phyloP scores from a whole-genome alignment of 106 monocot genomes.

The Alisma plantagoaquatica region DNA sequence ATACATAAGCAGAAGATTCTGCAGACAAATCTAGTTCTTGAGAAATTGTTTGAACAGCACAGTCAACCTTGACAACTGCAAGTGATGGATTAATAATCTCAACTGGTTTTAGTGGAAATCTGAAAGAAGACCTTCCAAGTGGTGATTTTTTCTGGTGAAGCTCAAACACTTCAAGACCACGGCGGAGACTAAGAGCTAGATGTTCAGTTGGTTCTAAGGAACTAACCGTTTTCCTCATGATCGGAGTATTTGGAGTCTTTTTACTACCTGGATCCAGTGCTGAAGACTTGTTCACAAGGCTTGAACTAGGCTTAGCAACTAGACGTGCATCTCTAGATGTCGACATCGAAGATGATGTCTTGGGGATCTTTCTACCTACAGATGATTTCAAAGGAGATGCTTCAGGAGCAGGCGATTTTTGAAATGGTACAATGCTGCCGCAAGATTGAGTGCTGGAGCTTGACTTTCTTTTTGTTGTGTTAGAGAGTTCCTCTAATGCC shows the following conservation, averaged over 20 bases:
- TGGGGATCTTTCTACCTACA: slow-evolving; percentile 45
- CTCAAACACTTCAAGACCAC: slow-evolving; percentile 70
- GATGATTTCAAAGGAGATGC: slow-evolving; percentile 24
- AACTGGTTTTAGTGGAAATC: slow-evolving; percentile 38
- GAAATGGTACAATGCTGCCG: slow-evolving; percentile 41
- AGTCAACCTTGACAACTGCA: slow-evolving; percentile 40
- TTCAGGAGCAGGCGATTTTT: too few species aligned
- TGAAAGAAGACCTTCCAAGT: slow-evolving; percentile 48
- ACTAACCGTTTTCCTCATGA: slow-evolving; percentile 11
- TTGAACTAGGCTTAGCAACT: slow-evolving; percentile 13
- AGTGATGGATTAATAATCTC: slow-evolving; percentile 24
- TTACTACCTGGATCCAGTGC: slow-evolving; percentile 13
- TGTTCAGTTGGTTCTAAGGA: slow-evolving; percentile 34
- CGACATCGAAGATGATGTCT: slow-evolving; percentile 36
- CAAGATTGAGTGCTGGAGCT: background rate
- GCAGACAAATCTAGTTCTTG: slow-evolving; percentile 29
- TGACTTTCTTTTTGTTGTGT: slow-evolving; percentile 6
- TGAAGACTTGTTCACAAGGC: slow-evolving; percentile 13
- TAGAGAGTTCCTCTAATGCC: background rate
- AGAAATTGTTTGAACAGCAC: slow-evolving; percentile 47
- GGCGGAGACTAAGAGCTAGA: slow-evolving; percentile 64
- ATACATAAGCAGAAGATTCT: slow-evolving; percentile 35
- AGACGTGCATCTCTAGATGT: slow-evolving; percentile 29
- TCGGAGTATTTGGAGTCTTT: slow-evolving; percentile 11
- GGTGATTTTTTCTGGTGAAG: slow-evolving; percentile 28